phyloP scores from a whole-genome alignment of 805 yeast species.

The Isabelozyma rhagii region DNA sequence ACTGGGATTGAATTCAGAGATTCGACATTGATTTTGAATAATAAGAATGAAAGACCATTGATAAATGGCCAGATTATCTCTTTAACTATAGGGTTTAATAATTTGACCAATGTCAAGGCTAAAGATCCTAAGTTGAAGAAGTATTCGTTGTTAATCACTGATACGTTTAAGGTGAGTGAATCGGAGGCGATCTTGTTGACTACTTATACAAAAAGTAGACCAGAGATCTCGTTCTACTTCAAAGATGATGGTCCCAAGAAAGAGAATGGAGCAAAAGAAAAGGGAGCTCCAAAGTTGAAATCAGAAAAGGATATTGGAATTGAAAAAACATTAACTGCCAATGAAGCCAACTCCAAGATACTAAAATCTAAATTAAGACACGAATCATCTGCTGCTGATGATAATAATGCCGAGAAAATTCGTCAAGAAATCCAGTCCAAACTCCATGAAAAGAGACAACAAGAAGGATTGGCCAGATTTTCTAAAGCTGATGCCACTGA shows the following conservation, averaged over 20 bases:
- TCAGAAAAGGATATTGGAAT: conserved; percentile 37
- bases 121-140: conserved; percentile 49
- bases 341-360: conserved; percentile 56
- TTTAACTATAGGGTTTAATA: conserved; percentile 73
- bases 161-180: conserved; percentile 70
- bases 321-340: conserved; percentile 26
- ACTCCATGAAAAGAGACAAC: conserved; percentile 79
- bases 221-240: conserved; percentile 81
- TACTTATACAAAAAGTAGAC: conserved; percentile 64
- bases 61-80: conserved; percentile 73
- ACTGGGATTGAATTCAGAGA: conserved; percentile 90
- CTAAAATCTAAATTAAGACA: conserved; percentile 77
- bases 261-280: conserved; percentile 15
- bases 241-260: conserved; percentile 57
- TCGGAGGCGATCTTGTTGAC: conserved; percentile 67
- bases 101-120: conserved; percentile 47
- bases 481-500: conserved; percentile 75
- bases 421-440: conserved; percentile 80
- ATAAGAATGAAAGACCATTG: conserved; percentile 65
- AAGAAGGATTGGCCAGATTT: conserved; percentile 80
- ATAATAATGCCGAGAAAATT: conserved; percentile 66
- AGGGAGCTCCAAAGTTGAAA: conserved; percentile 23
- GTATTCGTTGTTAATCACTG: conserved; percentile 74
- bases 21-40: conserved; percentile 65
- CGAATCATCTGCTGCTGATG: conserved; percentile 70